phyloP scores from a whole-genome alignment of 352 stramenopile genomes.

The Phytopythium aichiense region DNA sequence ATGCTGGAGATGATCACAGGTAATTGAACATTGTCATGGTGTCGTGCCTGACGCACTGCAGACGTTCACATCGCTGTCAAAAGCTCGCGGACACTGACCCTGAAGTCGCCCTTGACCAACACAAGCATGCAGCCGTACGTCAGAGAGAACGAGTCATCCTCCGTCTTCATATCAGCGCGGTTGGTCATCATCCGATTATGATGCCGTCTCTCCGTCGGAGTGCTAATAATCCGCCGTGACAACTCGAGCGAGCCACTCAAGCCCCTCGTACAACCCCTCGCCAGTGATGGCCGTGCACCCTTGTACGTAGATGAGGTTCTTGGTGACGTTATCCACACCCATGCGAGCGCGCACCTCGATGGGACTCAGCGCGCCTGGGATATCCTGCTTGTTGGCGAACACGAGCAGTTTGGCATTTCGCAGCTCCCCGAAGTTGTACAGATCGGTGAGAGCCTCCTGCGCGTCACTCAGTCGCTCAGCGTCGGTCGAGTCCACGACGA shows the following conservation, averaged over 20 bases:
- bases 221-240: constrained; percentile 11
- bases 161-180: too few relatives aligned
- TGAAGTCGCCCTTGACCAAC: too few relatives aligned
- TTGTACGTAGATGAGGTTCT: constrained; percentile 31
- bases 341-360: constrained; percentile 30
- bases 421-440: constrained; percentile 45
- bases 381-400: constrained; percentile 53
- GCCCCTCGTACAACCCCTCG: constrained; percentile 40
- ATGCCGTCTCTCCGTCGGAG: not conserved
- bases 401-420: constrained; percentile 36
- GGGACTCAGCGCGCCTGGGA: constrained; percentile 19
- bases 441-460: constrained; percentile 28
- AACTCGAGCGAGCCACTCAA: constrained; percentile 42
- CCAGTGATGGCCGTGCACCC: constrained; percentile 22
- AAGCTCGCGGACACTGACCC: too few relatives aligned
- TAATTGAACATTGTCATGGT: too few relatives aligned
- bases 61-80: too few relatives aligned
- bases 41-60: too few relatives aligned
- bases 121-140: too few relatives aligned
- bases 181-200: too few relatives aligned
- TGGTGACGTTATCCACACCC: constrained; percentile 30
- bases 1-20: too few relatives aligned
- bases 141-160: too few relatives aligned
- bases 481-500: constrained; percentile 73
- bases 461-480: constrained; percentile 43